A percentile compares a stretch with the other conserved stretches of the same genome.
These are phyloP conservation scores for Exophiala phaeomuriformis DNA, from an alignment of 2,329 filamentous ascomycete genomes.

Conservation along the genomic window DNA sequence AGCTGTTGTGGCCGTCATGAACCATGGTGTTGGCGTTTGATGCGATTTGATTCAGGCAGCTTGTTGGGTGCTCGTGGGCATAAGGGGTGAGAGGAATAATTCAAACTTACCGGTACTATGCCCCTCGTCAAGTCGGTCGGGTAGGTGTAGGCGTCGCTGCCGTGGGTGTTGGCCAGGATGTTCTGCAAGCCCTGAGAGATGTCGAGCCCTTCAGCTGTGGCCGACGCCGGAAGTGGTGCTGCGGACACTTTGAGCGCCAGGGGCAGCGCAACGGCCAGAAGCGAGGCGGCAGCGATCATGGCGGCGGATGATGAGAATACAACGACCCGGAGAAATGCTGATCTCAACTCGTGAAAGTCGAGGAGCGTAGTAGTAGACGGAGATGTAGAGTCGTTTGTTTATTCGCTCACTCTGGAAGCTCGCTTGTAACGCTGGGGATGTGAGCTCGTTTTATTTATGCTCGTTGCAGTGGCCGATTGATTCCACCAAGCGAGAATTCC, in stretches of 20 bases:
- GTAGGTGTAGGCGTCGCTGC: conserved; percentile 28
- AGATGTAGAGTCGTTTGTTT: neutral
- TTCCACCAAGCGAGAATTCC: too few relatives aligned
- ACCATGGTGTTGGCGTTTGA: too few relatives aligned
- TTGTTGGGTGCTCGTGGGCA: too few relatives aligned
- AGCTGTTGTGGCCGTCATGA: too few relatives aligned
- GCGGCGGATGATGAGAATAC: neutral
- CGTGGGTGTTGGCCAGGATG: conserved; percentile 25
- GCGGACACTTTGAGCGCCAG: conserved; percentile 8
- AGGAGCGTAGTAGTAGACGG: neutral
- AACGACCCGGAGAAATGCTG: neutral
- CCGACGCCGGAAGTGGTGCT: conserved; percentile 14
- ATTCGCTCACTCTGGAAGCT: neutral
- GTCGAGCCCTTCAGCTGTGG: conserved; percentile 14
- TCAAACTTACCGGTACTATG: conserved; percentile 30
- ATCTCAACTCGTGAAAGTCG: neutral
- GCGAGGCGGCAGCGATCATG: conserved; percentile 9
- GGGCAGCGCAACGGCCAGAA: conserved; percentile 9
- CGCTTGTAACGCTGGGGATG: too few relatives aligned
- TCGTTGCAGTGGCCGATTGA: neutral
- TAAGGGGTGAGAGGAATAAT: too few relatives aligned
- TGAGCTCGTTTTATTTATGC: too few relatives aligned
- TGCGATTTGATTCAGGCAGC: too few relatives aligned
- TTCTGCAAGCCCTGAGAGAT: conserved; percentile 22
- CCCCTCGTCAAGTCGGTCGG: conserved; percentile 35